phyloP scores from a whole-genome alignment of 1,139 yeast genomes.

The Pneumocystis oryctolagi region DNA sequence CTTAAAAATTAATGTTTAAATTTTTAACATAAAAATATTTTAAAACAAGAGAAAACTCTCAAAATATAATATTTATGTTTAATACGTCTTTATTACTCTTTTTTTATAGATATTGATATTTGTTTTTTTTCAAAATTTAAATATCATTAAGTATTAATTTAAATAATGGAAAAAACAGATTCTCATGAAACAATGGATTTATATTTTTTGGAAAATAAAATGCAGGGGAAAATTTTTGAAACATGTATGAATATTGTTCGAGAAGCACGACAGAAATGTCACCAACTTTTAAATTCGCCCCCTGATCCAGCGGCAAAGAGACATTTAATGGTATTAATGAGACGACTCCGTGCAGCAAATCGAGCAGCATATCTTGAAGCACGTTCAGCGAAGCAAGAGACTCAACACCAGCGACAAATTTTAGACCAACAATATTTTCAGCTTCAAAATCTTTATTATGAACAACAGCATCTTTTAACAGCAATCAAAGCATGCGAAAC shows the following conservation, averaged over 20 bases:
- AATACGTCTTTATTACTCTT: not conserved
- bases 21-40: not conserved
- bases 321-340: conserved; percentile 14
- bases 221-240: not conserved
- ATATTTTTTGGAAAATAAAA: not conserved
- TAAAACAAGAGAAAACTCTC: not conserved
- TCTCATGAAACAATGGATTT: not conserved
- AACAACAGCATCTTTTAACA: conserved; percentile 22
- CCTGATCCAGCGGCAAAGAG: conserved; percentile 1
- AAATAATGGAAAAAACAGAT: not conserved
- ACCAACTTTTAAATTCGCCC: not conserved
- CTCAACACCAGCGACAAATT: conserved; percentile 18
- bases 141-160: not conserved
- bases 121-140: not conserved
- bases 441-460: conserved; percentile 24
- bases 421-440: conserved; percentile 21
- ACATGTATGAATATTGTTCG: not conserved
- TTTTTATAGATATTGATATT: not conserved
- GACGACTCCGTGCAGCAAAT: conserved; percentile 19
- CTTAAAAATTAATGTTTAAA: not conserved
- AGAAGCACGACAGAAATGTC: not conserved
- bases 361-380: conserved; percentile 19
- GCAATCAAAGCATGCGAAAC: conserved; percentile 22
- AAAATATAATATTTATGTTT: not conserved
- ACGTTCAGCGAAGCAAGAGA: conserved; percentile 16